phyloP scores from a whole-genome alignment of 768 basidiomycete species.

The Pleurotus salmoneostramineus region DNA sequence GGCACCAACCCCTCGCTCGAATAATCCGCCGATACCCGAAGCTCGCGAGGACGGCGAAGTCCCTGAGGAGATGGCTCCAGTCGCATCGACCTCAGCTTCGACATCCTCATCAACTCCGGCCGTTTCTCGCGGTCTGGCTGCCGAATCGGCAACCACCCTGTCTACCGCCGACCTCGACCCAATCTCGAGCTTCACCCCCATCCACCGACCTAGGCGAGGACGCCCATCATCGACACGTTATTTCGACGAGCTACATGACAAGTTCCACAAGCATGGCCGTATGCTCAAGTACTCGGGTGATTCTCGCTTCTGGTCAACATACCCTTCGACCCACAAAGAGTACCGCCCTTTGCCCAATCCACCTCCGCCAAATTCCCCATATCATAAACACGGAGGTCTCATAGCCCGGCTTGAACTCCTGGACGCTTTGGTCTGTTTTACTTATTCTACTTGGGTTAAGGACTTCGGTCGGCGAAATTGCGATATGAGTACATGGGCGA shows the following conservation, averaged over 20 bases:
- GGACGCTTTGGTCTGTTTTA: conserved; percentile 80
- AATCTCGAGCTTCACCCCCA: conserved; percentile 40
- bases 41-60: conserved; percentile 56
- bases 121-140: conserved; percentile 7
- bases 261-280: conserved; percentile 67
- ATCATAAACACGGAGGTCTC: conserved; percentile 71
- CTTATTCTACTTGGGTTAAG: conserved; percentile 79
- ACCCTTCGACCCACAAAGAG: conserved; percentile 58
- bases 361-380: conserved; percentile 60
- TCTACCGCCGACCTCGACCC: conserved; percentile 23
- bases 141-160: conserved; percentile 14
- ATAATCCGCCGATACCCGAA: conserved; percentile 23
- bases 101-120: conserved; percentile 13
- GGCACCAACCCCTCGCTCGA: conserved; percentile 20
- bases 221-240: conserved; percentile 33
- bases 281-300: conserved; percentile 83
- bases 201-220: conserved; percentile 66
- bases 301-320: conserved; percentile 73
- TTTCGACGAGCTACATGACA: conserved; percentile 62
- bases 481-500: conserved; percentile 60
- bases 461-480: conserved; percentile 58
- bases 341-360: conserved; percentile 62
- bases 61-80: conserved; percentile 35
- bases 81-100: conserved; percentile 20
- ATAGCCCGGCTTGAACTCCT: conserved; percentile 78